phyloP scores from a whole-genome alignment of 345 rosid species.

The Euphorbia tirucalli region DNA sequence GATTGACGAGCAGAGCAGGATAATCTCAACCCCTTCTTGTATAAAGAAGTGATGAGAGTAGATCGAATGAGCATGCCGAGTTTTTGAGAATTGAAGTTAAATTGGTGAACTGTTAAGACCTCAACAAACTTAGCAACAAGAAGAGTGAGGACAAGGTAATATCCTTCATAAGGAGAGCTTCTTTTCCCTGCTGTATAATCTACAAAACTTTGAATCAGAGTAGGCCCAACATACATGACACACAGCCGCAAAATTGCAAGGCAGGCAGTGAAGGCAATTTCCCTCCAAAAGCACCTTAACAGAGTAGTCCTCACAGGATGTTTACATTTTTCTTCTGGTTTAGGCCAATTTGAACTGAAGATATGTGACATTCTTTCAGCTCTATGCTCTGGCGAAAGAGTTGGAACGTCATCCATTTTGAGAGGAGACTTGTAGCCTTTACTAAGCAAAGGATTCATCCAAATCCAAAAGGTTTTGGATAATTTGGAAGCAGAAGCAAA shows the following conservation, averaged over 20 bases:
- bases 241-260: constrained; percentile 68
- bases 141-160: constrained; percentile 69
- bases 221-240: constrained; percentile 78
- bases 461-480: constrained; percentile 76
- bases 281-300: constrained; percentile 74
- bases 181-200: constrained; percentile 78
- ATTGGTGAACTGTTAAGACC: constrained; percentile 74
- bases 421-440: constrained; percentile 82
- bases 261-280: constrained; percentile 65
- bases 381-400: constrained; percentile 70
- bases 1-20: constrained; percentile 83
- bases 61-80: constrained; percentile 91
- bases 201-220: constrained; percentile 79
- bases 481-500: constrained; percentile 70
- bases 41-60: constrained; percentile 74
- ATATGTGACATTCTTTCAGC: constrained; percentile 71
- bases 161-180: constrained; percentile 71
- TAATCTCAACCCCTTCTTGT: constrained; percentile 71
- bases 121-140: constrained; percentile 73
- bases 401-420: constrained; percentile 63
- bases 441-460: constrained; percentile 83
- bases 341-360: constrained; percentile 72
- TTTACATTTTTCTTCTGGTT: constrained; percentile 50
- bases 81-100: constrained; percentile 85
- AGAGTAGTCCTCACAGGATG: constrained; percentile 72